Evolutionary conservation across 352 stramenopile species (phyloP).

Genomic region (Thalassiosira livingstoniorum): DNA sequence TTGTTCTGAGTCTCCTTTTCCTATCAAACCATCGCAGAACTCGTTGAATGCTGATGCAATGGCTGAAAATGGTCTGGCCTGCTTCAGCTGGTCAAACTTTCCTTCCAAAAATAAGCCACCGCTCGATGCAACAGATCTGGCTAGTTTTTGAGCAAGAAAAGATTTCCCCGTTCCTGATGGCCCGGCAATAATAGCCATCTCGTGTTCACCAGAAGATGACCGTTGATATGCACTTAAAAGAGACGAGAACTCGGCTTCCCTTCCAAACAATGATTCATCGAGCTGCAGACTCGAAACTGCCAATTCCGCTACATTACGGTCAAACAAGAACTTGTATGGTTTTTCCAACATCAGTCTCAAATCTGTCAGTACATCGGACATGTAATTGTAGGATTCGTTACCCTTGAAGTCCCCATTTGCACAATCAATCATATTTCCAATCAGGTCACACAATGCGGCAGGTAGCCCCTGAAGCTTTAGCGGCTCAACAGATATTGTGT

Average conservation of each 20-base stretch:
- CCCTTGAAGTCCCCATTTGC: constrained; percentile 17
- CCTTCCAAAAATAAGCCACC: constrained; percentile 31
- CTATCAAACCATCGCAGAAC: constrained; percentile 12
- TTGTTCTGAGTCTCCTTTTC: background rate
- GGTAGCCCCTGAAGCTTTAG: constrained; percentile 29
- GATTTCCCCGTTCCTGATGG: constrained; percentile 20
- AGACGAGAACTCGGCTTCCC: constrained; percentile 11
- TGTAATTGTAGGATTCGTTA: constrained; percentile 26
- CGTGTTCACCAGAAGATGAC: background rate
- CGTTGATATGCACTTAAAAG: constrained; percentile 12
- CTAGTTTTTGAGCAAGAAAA: constrained; percentile 13
- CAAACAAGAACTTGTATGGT: constrained; percentile 9
- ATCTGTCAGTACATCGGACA: constrained; percentile 25
- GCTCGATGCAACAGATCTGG: background rate
- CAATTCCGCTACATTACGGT: constrained; percentile 4
- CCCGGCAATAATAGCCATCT: constrained; percentile 28
- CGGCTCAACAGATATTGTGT: constrained; percentile 5
- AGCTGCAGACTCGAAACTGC: constrained; percentile 16
- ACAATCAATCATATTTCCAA: constrained; percentile 38
- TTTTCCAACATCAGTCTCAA: constrained; percentile 30
- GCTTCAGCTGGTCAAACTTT: constrained; percentile 37
- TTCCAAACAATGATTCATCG: constrained; percentile 15
- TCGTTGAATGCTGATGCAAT: constrained; percentile 28
- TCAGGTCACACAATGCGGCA: constrained; percentile 23
- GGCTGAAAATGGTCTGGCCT: constrained; percentile 18